phyloP scores from a whole-genome alignment of 1,284 basidiomycete species.

The Cronartium ribicola region DNA sequence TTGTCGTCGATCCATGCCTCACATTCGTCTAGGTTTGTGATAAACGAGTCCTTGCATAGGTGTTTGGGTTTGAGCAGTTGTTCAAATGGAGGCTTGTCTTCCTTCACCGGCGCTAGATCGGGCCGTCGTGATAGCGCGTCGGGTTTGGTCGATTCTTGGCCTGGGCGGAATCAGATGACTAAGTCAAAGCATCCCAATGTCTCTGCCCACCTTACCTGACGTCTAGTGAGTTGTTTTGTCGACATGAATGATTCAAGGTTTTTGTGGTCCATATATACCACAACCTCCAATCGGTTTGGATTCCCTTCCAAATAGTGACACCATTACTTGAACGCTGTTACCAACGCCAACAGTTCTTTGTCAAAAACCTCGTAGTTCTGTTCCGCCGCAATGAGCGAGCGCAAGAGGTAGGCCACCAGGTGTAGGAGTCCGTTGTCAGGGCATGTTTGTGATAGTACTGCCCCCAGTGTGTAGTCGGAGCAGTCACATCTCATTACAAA shows the following conservation, averaged over 20 bases:
- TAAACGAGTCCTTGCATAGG: not conserved
- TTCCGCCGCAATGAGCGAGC: not conserved
- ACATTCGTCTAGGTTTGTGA: too few relatives aligned
- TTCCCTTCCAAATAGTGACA: not conserved
- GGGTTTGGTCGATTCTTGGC: not conserved
- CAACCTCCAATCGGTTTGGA: not conserved
- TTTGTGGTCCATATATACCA: not conserved
- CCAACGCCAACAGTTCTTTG: not conserved
- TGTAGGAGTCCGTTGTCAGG: not conserved
- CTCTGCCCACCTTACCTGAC: not conserved
- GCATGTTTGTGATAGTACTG: not conserved
- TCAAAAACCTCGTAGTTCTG: not conserved
- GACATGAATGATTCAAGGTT: not conserved
- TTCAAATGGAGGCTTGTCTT: constrained; percentile 5
- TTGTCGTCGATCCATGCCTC: too few relatives aligned
- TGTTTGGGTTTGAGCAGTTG: not conserved
- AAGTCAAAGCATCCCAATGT: not conserved
- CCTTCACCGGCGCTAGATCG: not conserved
- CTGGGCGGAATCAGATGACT: not conserved
- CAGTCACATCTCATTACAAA: constrained; percentile 5
- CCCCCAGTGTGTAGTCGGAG: not conserved
- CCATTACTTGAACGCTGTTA: not conserved
- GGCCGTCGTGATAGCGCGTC: not conserved
- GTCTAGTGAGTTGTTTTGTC: not conserved
- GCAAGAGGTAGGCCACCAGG: not conserved